Conservation (phyloP, 345 rosid genomes). For the Psidium guajava region DNA sequence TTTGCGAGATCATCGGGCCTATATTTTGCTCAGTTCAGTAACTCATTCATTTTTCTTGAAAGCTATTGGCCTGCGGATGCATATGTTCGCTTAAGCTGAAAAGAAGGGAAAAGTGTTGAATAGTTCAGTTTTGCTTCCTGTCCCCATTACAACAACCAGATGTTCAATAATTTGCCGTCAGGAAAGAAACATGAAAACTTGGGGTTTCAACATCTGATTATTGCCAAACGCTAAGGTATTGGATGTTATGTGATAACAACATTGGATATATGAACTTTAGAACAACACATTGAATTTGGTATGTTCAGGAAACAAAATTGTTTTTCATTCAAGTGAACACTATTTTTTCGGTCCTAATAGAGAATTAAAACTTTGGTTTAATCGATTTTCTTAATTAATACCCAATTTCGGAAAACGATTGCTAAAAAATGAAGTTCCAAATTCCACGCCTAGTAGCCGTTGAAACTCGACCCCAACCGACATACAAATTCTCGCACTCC, state of each 20-base stretch:
- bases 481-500: background rate
- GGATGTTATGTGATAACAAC: accelerated
- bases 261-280: background rate
- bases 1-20: background rate
- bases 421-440: background rate
- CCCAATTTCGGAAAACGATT: background rate
- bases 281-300: background rate
- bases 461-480: background rate
- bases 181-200: background rate
- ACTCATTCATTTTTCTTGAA: background rate
- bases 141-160: background rate
- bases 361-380: background rate
- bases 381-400: background rate
- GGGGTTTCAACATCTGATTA: background rate
- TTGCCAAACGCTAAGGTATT: background rate
- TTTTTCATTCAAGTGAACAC: background rate
- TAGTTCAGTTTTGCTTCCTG: background rate
- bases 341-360: background rate
- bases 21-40: background rate
- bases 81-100: background rate
- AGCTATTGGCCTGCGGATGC: background rate
- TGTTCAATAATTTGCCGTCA: background rate
- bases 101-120: background rate
- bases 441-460: background rate
- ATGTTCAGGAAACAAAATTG: background rate